Evolutionary conservation across 192 early-diverging fungal species (phyloP).

Genomic region (Coemansia sp.): DNA sequence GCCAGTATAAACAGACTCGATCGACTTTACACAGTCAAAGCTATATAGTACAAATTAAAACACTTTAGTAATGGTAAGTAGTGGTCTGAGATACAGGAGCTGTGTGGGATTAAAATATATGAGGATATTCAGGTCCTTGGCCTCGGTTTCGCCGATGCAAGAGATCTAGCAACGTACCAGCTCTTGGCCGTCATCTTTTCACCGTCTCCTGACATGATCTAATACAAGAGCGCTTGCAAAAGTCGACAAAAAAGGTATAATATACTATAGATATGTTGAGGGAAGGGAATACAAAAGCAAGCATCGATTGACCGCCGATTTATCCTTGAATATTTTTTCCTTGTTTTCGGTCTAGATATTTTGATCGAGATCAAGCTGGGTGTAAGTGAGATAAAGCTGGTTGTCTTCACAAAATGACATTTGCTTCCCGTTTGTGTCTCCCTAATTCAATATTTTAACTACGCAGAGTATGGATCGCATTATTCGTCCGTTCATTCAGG

Average conservation of each 20-base stretch:
- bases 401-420: not conserved
- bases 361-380: not conserved
- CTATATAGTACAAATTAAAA: slow-evolving; percentile 38
- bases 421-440: not conserved
- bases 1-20: slow-evolving; percentile 91
- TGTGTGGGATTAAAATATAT: not conserved
- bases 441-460: no score
- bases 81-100: not conserved
- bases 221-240: slow-evolving; percentile 4
- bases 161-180: slow-evolving; percentile 28
- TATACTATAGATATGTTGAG: no score
- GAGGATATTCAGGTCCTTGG: not conserved
- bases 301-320: not conserved
- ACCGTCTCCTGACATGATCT: slow-evolving; percentile 25
- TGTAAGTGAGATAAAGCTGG: not conserved
- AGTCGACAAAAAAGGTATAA: not conserved
- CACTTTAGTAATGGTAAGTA: not conserved
- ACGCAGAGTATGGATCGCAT: slow-evolving; percentile 28
- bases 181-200: slow-evolving; percentile 40
- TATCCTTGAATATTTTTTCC: not conserved
- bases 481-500: slow-evolving; percentile 20
- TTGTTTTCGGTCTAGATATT: not conserved
- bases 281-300: not conserved
- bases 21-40: slow-evolving; percentile 73
- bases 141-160: not conserved